Evolutionary conservation across 2,329 filamentous ascomycete species (phyloP), one percentile per base, ranked within the genome.

Genomic region (Byssoonygena ceratinophila): DNA sequence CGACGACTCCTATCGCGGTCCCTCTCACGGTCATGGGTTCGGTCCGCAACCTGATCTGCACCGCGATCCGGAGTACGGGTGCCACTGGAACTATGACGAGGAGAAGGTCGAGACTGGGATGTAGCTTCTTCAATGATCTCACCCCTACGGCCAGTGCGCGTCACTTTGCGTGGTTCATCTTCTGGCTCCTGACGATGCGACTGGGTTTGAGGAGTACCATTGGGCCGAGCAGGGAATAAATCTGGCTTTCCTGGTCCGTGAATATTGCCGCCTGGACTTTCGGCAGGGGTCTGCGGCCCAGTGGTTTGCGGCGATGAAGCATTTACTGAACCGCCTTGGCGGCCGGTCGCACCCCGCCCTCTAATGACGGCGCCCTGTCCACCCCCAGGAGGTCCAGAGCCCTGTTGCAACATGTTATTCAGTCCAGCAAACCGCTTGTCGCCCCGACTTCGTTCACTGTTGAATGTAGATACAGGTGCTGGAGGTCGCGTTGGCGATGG

Each of bases 321-420:
- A 32, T 63, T 67, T 48, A 64, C 57, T 25, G 53, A 59, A 49
- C 52, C 51, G 32, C 57, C 60, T 56, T 71, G 68, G 52, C 71
- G 63, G 27, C 60, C 64, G 44, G 63, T 62, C 16, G 69, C 68
- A 27, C 50, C 50, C 55, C 71, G 63, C 39, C 71, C 70, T 22
- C 71, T 67, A 45, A 68, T 67, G 23, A 65, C 60, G 4, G 68
- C 64, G 9, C 67, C 64, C 34, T 64, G 60, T 27, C 58, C 61
- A 45, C 55, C 55, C 31, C 66, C 69, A 41, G 59, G 50, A 31
- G 62, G 59, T 31, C 61, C 64, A 29, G 67, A 59, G 23, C 60
- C 68, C 58, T 75, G 71, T 51, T 74, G 71, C 32, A 76, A 67
- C 60, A 74, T 68, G 51, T 66, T 73, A 57, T 74, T 74, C 51